Conservation (phyloP, 345 rosid species). For the Lepidium didymum region DNA sequence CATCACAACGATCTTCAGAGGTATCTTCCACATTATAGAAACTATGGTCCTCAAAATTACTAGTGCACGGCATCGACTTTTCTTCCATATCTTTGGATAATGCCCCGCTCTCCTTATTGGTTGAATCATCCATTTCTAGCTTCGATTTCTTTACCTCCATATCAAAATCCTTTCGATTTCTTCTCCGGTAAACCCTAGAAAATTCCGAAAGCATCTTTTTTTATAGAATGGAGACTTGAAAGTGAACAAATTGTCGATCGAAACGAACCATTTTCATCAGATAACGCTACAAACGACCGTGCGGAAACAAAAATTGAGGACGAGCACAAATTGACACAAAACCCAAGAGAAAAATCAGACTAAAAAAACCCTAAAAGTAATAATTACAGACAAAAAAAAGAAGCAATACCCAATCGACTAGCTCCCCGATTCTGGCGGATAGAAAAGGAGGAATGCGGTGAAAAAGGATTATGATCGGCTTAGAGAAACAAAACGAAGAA, state of each 20-base stretch:
- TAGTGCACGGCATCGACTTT: slow-evolving; percentile 28
- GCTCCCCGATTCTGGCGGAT: neutral
- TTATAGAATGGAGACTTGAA: neutral
- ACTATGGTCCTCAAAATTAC: slow-evolving; percentile 36
- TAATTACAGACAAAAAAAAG: too few species aligned
- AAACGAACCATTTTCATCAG: neutral
- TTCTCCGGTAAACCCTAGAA: slow-evolving; percentile 9
- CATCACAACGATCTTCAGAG: slow-evolving; percentile 9
- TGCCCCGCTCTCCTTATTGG: slow-evolving; percentile 22
- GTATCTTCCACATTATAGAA: slow-evolving; percentile 21
- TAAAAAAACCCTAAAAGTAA: neutral
- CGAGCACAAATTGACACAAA: neutral
- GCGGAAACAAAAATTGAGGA: neutral
- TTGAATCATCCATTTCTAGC: slow-evolving; percentile 14
- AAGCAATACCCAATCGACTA: neutral
- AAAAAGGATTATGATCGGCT: neutral
- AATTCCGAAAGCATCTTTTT: neutral
- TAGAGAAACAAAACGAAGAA: slow-evolving; percentile 12
- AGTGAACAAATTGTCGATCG: neutral
- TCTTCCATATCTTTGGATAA: slow-evolving; percentile 26
- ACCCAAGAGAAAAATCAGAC: neutral
- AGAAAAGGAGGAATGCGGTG: neutral
- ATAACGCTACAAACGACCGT: neutral
- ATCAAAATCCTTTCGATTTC: neutral
- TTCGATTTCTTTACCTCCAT: slow-evolving; percentile 33